These are phyloP conservation scores for Leptodermis oblonga DNA, from an alignment of 257 asterid genomes.

Conservation along the genomic window DNA sequence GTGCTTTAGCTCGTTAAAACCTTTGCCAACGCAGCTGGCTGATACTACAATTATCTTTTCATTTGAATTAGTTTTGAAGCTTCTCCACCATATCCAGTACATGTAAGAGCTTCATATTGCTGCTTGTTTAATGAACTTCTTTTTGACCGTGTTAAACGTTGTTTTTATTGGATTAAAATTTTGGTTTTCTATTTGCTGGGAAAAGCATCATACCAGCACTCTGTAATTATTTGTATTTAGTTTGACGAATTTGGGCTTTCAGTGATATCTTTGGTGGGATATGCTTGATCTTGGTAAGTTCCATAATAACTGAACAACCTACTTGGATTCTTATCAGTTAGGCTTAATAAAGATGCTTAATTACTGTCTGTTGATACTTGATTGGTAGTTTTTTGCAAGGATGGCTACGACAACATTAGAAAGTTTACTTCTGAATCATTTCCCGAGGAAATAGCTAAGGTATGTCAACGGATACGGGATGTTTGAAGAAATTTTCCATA, in stretches of 20 bases:
- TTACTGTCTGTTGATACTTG: conserved; percentile 49
- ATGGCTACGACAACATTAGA: conserved; percentile 55
- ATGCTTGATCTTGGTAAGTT: conserved; percentile 7
- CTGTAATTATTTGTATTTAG: neutral
- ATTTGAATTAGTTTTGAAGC: too few species aligned
- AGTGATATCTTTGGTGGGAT: too few species aligned
- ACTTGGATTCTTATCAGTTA: conserved; percentile 25
- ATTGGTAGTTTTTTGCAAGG: conserved; percentile 46
- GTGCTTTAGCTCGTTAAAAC: too few species aligned
- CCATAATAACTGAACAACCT: conserved; percentile 2
- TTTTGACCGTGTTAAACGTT: too few species aligned
- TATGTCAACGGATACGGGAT: conserved; percentile 28
- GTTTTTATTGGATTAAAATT: neutral
- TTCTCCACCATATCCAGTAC: too few species aligned
- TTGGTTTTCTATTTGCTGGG: conserved; percentile 5
- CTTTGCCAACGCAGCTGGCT: too few species aligned
- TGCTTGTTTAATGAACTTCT: too few species aligned
- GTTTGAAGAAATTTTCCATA: conserved; percentile 2
- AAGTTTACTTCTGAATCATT: conserved; percentile 94
- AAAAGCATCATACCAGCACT: neutral
- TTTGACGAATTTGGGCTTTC: conserved; percentile 5
- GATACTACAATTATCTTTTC: too few species aligned
- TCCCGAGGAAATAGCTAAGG: conserved; percentile 97
- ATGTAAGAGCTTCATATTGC: too few species aligned
- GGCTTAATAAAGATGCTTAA: conserved; percentile 47